Conservation (phyloP, 2,329 filamentous ascomycete species). For the Alternaria angustiovoidea region DNA sequence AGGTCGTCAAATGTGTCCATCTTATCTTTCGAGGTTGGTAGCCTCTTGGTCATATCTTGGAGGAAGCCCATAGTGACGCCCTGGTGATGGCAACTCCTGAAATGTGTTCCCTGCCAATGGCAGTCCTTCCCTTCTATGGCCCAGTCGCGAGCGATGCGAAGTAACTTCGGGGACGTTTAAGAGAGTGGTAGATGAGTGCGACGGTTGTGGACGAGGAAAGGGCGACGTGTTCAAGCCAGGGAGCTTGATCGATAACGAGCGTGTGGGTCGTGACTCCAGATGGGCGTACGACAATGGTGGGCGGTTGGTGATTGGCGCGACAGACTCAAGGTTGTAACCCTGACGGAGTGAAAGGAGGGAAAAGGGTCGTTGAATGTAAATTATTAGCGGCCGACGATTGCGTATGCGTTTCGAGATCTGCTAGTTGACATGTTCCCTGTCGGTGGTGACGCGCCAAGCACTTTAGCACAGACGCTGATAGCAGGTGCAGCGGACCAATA, state of each 20-base stretch:
- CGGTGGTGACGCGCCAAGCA: conserved; percentile 22
- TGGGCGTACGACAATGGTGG: conserved; percentile 15
- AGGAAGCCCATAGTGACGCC: conserved; percentile 24
- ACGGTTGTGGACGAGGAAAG: conserved; percentile 11
- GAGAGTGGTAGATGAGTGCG: conserved; percentile 7
- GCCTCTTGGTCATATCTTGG: conserved; percentile 53
- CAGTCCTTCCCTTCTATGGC: conserved; percentile 20
- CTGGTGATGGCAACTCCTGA: conserved; percentile 14
- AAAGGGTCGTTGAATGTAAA: conserved; percentile 15
- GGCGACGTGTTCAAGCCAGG: conserved; percentile 27
- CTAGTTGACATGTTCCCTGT: conserved; percentile 24
- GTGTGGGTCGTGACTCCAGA: conserved; percentile 23
- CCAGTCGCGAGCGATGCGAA: conserved; percentile 21
- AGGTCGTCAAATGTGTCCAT: conserved; percentile 56
- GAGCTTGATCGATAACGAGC: conserved; percentile 33
- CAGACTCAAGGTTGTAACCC: conserved; percentile 1
- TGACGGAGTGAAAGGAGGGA: conserved; percentile 14
- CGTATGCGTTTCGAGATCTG: conserved; percentile 30
- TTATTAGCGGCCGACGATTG: conserved; percentile 29
- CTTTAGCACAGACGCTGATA: conserved; percentile 18
- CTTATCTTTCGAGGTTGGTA: conserved; percentile 54
- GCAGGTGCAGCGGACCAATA: conserved; percentile 17
- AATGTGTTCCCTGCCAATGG: conserved; percentile 21
- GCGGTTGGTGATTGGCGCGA: conserved; percentile 10
- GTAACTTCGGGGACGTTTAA: background rate